phyloP scores from a whole-genome alignment of 352 stramenopile species.

The Phytophthora cactorum region DNA sequence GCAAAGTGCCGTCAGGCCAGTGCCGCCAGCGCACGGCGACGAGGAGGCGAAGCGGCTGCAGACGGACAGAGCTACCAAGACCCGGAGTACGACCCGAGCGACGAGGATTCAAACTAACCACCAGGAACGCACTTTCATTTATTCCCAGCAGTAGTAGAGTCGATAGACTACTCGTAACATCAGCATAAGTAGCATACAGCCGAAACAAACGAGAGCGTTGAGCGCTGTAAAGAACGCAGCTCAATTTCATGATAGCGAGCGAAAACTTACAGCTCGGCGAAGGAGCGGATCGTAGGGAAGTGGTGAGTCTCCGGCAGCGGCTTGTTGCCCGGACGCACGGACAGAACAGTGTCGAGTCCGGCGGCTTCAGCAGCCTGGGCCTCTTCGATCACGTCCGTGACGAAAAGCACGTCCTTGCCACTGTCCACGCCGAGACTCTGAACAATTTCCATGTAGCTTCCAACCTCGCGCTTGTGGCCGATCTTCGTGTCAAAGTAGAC shows the following conservation, averaged over 20 bases:
- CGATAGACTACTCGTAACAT: constrained; percentile 13
- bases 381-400: constrained; percentile 90
- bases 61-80: constrained; percentile 61
- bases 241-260: constrained; percentile 1
- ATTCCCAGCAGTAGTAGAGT: constrained; percentile 12
- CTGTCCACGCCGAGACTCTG: constrained; percentile 82
- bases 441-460: constrained; percentile 85
- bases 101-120: constrained; percentile 77
- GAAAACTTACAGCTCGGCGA: constrained; percentile 58
- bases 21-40: constrained; percentile 37
- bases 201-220: not conserved
- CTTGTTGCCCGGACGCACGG: constrained; percentile 87
- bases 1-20: constrained; percentile 69
- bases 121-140: constrained; percentile 18
- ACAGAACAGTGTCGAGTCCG: constrained; percentile 74
- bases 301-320: constrained; percentile 61
- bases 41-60: constrained; percentile 40
- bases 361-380: constrained; percentile 76
- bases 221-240: constrained; percentile 1
- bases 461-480: constrained; percentile 77
- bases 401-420: constrained; percentile 84
- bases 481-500: constrained; percentile 90
- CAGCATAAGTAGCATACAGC: constrained; percentile 1
- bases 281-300: constrained; percentile 67
- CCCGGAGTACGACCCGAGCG: constrained; percentile 80